Evolutionary conservation across 2,329 filamentous ascomycete genomes (phyloP).

Genomic region (Hymenoscyphus scutula): DNA sequence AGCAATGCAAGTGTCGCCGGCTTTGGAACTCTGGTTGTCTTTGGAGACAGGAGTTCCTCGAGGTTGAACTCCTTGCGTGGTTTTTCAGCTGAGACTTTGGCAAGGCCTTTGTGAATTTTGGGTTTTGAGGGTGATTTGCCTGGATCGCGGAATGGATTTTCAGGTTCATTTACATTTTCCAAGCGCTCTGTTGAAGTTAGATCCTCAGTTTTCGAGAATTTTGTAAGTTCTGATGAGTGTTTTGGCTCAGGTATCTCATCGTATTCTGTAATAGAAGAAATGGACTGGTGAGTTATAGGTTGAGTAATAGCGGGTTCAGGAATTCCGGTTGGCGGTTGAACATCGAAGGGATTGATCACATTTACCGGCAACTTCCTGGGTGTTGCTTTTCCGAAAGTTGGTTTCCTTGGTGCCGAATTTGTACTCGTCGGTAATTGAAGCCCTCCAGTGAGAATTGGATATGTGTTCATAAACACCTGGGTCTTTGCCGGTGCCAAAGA

Average conservation of each 20-base stretch:
- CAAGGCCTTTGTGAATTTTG: background rate
- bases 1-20: constrained; percentile 13
- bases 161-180: no score
- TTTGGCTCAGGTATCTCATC: no score
- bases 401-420: background rate
- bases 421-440: no score
- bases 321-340: background rate
- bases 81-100: background rate
- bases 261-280: background rate
- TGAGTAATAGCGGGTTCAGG: background rate
- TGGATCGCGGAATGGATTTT: constrained; percentile 1
- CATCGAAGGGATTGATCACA: background rate
- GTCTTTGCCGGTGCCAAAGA: background rate
- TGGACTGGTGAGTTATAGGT: background rate
- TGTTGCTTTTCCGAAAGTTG: background rate
- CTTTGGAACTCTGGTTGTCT: constrained; percentile 4
- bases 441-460: background rate
- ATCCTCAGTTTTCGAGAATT: no score
- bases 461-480: background rate
- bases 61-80: constrained; percentile 6
- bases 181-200: no score
- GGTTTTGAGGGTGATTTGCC: background rate
- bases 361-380: background rate
- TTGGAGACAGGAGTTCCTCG: constrained; percentile 9
- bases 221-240: background rate